Conservation (phyloP, 371 early-diverging fungal species). For the Saksenaea oblongispora region DNA sequence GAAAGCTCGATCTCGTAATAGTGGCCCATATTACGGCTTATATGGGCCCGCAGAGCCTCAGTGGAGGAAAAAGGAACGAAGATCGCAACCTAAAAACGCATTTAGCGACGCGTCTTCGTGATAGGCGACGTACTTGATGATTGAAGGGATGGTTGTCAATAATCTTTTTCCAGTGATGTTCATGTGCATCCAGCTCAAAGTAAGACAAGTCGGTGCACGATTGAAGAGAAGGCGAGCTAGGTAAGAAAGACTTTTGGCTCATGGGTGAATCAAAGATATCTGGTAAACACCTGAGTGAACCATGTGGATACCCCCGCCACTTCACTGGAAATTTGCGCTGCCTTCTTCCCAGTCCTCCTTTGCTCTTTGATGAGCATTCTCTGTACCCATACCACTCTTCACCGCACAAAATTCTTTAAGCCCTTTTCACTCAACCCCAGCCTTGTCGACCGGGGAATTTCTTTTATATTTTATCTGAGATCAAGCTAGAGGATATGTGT, state of each 20-base stretch:
- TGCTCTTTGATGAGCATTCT: no score
- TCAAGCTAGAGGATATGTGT: no score
- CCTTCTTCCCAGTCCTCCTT: no score
- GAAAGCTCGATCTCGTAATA: constrained; percentile 41
- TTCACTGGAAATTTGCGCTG: no score
- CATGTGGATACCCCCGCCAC: no score
- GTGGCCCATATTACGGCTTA: constrained; percentile 15
- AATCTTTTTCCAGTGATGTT: constrained; percentile 22
- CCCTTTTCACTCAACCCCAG: no score
- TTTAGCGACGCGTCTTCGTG: background rate
- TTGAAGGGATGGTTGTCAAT: constrained; percentile 58
- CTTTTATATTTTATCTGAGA: no score
- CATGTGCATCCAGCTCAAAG: constrained; percentile 29
- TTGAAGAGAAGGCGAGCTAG: constrained; percentile 9
- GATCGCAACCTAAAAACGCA: constrained; percentile 16
- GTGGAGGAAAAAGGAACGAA: constrained; percentile 32
- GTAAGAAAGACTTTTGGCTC: constrained; percentile 28
- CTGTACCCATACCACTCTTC: no score
- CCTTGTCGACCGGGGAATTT: no score
- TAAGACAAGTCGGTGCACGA: constrained; percentile 26
- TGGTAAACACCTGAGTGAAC: no score
- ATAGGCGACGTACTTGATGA: constrained; percentile 37
- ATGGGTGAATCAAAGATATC: constrained; percentile 4
- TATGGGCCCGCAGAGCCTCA: constrained; percentile 21
- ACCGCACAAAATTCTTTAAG: no score